These are phyloP conservation scores for Quambalaria eucalypti DNA, from an alignment of 1,284 basidiomycete genomes.

Conservation along the genomic window DNA sequence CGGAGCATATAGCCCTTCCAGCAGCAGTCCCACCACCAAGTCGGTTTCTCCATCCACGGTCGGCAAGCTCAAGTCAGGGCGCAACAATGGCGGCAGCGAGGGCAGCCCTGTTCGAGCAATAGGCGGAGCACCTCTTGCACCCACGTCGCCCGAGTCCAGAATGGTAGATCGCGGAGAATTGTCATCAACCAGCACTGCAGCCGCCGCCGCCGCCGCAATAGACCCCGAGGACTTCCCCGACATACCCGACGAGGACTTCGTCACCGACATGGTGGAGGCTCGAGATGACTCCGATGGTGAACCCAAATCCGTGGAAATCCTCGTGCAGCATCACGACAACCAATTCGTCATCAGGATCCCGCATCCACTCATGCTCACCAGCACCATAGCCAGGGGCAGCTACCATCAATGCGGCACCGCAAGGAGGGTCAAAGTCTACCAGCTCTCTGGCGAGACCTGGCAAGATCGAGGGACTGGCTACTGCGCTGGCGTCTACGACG, in stretches of 20 bases:
- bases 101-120: background rate
- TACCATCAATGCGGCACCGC: constrained; percentile 46
- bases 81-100: background rate
- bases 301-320: background rate
- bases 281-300: background rate
- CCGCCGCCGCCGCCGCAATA: background rate
- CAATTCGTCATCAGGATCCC: background rate
- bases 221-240: background rate
- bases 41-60: background rate
- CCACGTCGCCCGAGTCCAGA: background rate
- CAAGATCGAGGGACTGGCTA: constrained; percentile 43
- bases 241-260: background rate
- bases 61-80: no score
- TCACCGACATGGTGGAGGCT: background rate
- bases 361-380: constrained; percentile 11
- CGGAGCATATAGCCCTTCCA: background rate
- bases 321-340: background rate
- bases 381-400: constrained; percentile 36
- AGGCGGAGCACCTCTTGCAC: constrained; percentile 1
- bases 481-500: constrained; percentile 45
- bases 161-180: no score
- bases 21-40: background rate
- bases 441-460: constrained; percentile 41
- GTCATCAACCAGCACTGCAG: background rate
- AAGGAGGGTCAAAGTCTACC: constrained; percentile 43